Evolutionary conservation across 1,284 basidiomycete species (phyloP), one percentile per base, ranked within the genome.

Genomic region (Pascua sp.): DNA sequence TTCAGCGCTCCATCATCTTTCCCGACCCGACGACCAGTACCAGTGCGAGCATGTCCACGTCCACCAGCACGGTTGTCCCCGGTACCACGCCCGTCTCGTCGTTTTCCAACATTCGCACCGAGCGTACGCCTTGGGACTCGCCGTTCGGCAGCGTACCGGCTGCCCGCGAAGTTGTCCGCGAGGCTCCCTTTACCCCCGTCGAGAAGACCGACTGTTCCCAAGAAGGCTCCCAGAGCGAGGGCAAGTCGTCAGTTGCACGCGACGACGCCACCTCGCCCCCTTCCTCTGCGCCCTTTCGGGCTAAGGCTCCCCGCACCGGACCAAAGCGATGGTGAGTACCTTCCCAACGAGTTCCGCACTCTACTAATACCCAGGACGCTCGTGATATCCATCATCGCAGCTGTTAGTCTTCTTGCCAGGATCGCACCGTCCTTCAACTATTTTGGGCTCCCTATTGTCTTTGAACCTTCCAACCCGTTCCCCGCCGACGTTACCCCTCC

Each of bases 1-100:
- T 62, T 49, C 53, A 59, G 43, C 53, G 52, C 17, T 54, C 54
- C 7, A 59, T 56, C 52, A 59, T 62, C 55, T 62, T 62, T 49
- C 60, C 60, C 16, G 60, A 62, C 50, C 60, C 60, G 5, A 56
- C 57, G n/a, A 50, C 42, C 36, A 49, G 41, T 7, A 53, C 46
- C 40, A 36, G 47, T 7, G 11, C 44, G 2, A 36, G 45, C 18
- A 46, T 17, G 18, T 32, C 18, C n/a, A 38, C 52, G 4, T 32
- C 37, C 16, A 42, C 15, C 8, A 50, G 48, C 9, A 49, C 42
- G 16, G 42, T 39, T 18, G 48, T 42, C 11, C 15, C 24, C 39
- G 46, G 42, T 46, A 50, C 41, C 38, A 55, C 54, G 13, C 48
- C 54, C 5, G 38, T 15, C 9, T 42, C 44, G 5, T 44, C 41